These are phyloP conservation scores for Candida sonorensis DNA, from an alignment of 805 yeast genomes.

Conservation along the genomic window DNA sequence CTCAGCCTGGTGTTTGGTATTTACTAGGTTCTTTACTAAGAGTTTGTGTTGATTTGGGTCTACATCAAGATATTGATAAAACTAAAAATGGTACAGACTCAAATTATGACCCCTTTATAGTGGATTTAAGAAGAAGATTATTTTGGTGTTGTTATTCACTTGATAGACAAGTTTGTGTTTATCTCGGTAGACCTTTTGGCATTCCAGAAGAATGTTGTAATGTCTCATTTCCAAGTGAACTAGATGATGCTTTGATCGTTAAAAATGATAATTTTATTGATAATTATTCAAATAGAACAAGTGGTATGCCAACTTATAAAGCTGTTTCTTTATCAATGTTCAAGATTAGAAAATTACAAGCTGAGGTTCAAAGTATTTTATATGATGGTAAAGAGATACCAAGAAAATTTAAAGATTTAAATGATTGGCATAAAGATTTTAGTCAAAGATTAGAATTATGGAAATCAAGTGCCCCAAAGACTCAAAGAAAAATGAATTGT, in stretches of 20 bases:
- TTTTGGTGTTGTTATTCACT: constrained; percentile 89
- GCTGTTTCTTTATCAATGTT: constrained; percentile 61
- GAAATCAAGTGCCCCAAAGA: constrained; percentile 51
- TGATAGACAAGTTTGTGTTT: constrained; percentile 81
- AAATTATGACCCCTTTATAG: constrained; percentile 43
- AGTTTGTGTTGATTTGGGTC: constrained; percentile 74
- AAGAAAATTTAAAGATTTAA: constrained; percentile 43
- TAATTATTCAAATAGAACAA: constrained; percentile 34
- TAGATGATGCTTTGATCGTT: constrained; percentile 65
- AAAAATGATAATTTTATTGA: constrained; percentile 19
- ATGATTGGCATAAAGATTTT: constrained; percentile 59
- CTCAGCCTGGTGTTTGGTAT: constrained; percentile 91
- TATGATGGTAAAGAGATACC: constrained; percentile 73
- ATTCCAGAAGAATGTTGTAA: constrained; percentile 76
- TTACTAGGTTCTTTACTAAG: constrained; percentile 75
- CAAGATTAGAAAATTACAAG: constrained; percentile 65
- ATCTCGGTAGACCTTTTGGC: constrained; percentile 82
- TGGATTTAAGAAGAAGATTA: constrained; percentile 66
- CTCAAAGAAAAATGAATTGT: constrained; percentile 58
- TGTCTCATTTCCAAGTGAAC: constrained; percentile 62
- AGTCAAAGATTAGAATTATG: constrained; percentile 51
- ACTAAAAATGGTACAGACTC: too few relatives aligned
- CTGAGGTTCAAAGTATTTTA: constrained; percentile 64
- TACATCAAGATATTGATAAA: constrained; percentile 66
- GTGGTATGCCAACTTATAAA: constrained; percentile 50